These are phyloP conservation scores for Barnettozyma vustinii DNA, from an alignment of 805 yeast genomes.

Conservation along the genomic window DNA sequence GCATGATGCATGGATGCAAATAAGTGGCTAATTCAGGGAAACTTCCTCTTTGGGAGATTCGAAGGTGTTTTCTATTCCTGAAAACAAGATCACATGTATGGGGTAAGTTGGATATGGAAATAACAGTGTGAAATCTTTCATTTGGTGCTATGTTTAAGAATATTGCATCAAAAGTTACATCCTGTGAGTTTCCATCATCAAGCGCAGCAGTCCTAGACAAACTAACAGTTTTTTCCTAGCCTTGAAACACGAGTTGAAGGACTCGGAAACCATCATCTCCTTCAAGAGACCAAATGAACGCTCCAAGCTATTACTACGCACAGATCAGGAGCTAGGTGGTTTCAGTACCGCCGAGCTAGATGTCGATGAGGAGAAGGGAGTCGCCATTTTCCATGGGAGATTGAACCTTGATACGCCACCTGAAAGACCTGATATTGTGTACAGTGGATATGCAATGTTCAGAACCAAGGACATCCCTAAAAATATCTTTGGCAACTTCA, in stretches of 20 bases:
- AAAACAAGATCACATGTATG: background rate
- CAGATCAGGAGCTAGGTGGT: conserved; percentile 77
- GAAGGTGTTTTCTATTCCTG: background rate
- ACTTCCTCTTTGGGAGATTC: background rate
- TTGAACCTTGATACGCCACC: conserved; percentile 62
- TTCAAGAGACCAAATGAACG: conserved; percentile 49
- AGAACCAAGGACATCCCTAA: conserved; percentile 62
- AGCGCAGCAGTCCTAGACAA: no score
- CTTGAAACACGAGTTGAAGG: conserved; percentile 6
- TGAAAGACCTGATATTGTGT: conserved; percentile 55
- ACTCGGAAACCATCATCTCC: conserved; percentile 45
- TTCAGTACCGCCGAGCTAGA: conserved; percentile 59
- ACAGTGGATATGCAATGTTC: conserved; percentile 78
- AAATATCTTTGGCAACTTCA: conserved; percentile 35
- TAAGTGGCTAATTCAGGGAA: background rate
- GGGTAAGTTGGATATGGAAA: background rate
- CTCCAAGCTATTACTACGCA: conserved; percentile 48
- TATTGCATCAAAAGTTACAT: background rate
- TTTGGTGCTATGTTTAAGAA: conserved; percentile 6
- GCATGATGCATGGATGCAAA: no score
- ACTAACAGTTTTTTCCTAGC: conserved; percentile 4
- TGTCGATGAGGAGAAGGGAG: conserved; percentile 31
- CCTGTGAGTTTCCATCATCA: background rate
- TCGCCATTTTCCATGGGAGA: conserved; percentile 68
- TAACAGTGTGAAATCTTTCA: background rate